These are phyloP conservation scores for Tarenaya hassleriana DNA, from an alignment of 345 rosid genomes.

Conservation along the genomic window DNA sequence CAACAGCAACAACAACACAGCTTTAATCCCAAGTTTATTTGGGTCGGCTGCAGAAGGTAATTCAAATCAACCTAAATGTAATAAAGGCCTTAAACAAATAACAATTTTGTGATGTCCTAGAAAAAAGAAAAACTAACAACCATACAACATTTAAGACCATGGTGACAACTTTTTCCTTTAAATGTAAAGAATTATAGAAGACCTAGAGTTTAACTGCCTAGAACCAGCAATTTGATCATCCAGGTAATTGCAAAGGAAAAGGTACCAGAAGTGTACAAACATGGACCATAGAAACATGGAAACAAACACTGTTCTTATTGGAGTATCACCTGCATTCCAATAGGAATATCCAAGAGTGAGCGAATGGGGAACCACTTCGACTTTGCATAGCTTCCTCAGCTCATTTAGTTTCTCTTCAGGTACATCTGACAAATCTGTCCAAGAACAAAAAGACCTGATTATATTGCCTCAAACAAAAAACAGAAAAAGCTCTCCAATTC, in stretches of 20 bases:
- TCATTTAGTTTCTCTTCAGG: conserved; percentile 51
- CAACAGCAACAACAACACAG: too few species aligned
- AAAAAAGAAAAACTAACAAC: not conserved
- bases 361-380: conserved; percentile 67
- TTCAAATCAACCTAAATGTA: too few species aligned
- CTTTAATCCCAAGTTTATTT: too few species aligned
- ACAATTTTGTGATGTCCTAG: too few species aligned
- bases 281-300: too few species aligned
- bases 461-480: not conserved
- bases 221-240: not conserved
- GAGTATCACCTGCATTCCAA: conserved; percentile 71
- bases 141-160: not conserved
- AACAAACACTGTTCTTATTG: not conserved
- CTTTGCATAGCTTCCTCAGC: conserved; percentile 46
- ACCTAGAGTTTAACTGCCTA: not conserved
- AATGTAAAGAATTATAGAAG: not conserved
- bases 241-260: conserved; percentile 2
- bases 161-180: not conserved
- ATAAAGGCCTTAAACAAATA: too few species aligned
- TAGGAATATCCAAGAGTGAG: conserved; percentile 84
- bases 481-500: conserved; percentile 3
- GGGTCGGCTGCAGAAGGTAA: too few species aligned
- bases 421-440: conserved; percentile 67
- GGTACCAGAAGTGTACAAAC: too few species aligned
- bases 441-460: conserved; percentile 23